Percentiles rank a stretch among this genome's conserved stretches.
Conservation (phyloP, 2,329 filamentous ascomycete species). For the Myriosclerotinia scirpicola region DNA sequence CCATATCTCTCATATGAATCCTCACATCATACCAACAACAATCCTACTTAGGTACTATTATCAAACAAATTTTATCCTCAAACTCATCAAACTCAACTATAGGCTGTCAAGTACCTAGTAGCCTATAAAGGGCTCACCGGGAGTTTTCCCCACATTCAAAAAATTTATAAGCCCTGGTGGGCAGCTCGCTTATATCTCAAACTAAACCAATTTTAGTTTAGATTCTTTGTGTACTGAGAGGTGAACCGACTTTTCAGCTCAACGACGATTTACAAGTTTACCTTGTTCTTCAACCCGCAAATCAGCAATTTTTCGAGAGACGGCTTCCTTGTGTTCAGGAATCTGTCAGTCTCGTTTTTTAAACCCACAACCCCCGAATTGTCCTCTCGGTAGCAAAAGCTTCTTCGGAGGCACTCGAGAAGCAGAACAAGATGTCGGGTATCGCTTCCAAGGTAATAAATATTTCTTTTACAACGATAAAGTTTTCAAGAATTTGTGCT, state of each 20-base stretch:
- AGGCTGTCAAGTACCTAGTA: too few species aligned
- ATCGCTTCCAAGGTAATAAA: conserved; percentile 43
- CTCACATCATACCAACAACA: not conserved
- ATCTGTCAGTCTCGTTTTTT: conserved; percentile 42
- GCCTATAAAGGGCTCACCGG: too few species aligned
- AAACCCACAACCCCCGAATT: conserved; percentile 37
- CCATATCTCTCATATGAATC: too few species aligned
- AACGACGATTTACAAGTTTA: conserved; percentile 22
- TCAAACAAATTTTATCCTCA: not conserved
- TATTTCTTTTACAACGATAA: conserved; percentile 18
- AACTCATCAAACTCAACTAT: not conserved
- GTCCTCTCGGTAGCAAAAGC: conserved; percentile 43
- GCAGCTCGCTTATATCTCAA: conserved; percentile 19
- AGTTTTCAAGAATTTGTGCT: conserved; percentile 25
- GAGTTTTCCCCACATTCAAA: conserved; percentile 12
- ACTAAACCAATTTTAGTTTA: conserved; percentile 21
- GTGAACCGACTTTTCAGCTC: conserved; percentile 21
- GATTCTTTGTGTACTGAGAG: conserved; percentile 24
- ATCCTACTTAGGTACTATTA: not conserved
- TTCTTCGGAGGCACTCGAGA: conserved; percentile 43
- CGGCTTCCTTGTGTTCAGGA: conserved; percentile 42
- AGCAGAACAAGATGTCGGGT: conserved; percentile 43
- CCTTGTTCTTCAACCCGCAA: conserved; percentile 26
- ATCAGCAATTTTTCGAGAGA: conserved; percentile 40
- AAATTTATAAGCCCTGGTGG: conserved; percentile 12